Conservation (phyloP, 257 asterid genomes). For the Avicennia marina region DNA sequence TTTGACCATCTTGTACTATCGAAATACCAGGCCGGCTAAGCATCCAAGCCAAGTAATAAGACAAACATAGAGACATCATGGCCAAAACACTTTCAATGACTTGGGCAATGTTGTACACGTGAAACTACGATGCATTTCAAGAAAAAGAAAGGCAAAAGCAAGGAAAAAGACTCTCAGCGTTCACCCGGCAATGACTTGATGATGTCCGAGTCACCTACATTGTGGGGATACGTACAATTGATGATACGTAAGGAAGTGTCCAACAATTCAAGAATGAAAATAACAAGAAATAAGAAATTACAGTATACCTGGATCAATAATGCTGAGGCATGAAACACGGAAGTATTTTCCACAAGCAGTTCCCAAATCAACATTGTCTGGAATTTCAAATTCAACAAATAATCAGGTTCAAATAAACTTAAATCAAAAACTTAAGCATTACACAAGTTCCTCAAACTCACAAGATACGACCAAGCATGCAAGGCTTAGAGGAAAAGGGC, state of each 20-base stretch:
- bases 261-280: not conserved
- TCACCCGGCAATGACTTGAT: constrained; percentile 56
- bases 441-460: no score
- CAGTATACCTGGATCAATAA: constrained; percentile 54
- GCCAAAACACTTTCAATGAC: constrained; percentile 4
- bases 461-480: no score
- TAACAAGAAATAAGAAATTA: not conserved
- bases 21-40: no score
- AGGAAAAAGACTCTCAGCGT: constrained; percentile 30
- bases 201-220: constrained; percentile 73
- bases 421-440: no score
- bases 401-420: no score
- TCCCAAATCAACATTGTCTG: constrained; percentile 74
- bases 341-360: constrained; percentile 74
- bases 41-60: no score
- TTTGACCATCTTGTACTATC: no score
- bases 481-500: no score
- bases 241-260: no score
- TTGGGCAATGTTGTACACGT: constrained; percentile 13
- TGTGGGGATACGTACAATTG: no score
- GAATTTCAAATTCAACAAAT: not conserved
- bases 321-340: constrained; percentile 75
- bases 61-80: not conserved
- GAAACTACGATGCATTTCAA: constrained; percentile 3
- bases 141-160: not conserved